A percentile compares a stretch with the other conserved stretches of the same genome.
Conservation (phyloP, 176 grass and related monocot genomes). For the Alopecurus myosuroides region DNA sequence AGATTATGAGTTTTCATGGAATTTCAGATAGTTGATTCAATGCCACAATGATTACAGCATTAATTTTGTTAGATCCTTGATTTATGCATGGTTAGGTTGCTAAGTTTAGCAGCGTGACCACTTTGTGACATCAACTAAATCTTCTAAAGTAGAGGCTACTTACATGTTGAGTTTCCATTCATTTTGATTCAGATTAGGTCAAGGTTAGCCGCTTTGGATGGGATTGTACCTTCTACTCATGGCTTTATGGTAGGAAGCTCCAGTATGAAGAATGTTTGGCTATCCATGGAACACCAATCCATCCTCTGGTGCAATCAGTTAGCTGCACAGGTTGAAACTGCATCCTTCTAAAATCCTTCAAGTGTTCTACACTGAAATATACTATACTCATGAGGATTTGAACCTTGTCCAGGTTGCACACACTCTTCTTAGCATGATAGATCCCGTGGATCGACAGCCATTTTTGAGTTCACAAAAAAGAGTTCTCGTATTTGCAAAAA, state of each 20-base stretch:
- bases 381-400: conserved; percentile 17
- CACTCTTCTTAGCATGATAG: conserved; percentile 80
- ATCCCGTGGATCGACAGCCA: conserved; percentile 52
- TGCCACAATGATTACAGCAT: background rate
- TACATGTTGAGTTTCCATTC: background rate
- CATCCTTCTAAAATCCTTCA: conserved; percentile 5
- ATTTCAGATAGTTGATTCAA: background rate
- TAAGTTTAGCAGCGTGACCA: background rate
- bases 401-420: conserved; percentile 71
- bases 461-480: conserved; percentile 65
- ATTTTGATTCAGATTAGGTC: conserved; percentile 63
- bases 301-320: conserved; percentile 99
- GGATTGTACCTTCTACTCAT: conserved; percentile 87
- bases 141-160: background rate
- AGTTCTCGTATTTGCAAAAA: conserved; percentile 74
- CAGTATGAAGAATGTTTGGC: conserved; percentile 95
- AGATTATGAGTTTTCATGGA: background rate
- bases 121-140: background rate
- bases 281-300: conserved; percentile 94
- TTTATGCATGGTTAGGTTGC: background rate
- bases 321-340: conserved; percentile 65
- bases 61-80: background rate
- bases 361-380: conserved; percentile 11
- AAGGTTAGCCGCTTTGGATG: conserved; percentile 69
- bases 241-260: conserved; percentile 91